Evolutionary conservation across 2,329 filamentous ascomycete species (phyloP).

Genomic region (Bipolaris sorokiniana): DNA sequence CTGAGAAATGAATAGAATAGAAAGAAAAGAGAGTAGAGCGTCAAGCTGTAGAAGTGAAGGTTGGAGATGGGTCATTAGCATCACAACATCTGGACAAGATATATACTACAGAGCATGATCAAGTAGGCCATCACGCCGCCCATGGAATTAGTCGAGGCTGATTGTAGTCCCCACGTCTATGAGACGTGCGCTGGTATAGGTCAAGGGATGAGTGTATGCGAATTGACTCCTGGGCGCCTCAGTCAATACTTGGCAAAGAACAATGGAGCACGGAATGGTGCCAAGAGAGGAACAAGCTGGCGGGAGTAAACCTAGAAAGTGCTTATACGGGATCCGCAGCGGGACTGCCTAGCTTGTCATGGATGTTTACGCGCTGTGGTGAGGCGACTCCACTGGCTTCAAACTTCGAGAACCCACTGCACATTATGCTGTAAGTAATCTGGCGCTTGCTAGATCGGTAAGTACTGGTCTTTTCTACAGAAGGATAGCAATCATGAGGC

Average conservation of each 20-base stretch:
- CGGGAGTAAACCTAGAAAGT: slow-evolving; percentile 6
- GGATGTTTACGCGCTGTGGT: slow-evolving; percentile 14
- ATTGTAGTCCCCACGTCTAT: slow-evolving; percentile 30
- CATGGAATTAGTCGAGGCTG: slow-evolving; percentile 14
- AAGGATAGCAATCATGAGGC: slow-evolving; percentile 21
- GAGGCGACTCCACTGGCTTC: slow-evolving; percentile 29
- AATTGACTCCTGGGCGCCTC: slow-evolving; percentile 19
- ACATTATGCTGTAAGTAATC: slow-evolving; percentile 6
- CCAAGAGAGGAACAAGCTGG: slow-evolving; percentile 16
- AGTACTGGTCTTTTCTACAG: slow-evolving; percentile 1
- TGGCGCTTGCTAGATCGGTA: slow-evolving; percentile 8
- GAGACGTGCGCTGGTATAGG: slow-evolving; percentile 28
- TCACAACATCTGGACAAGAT: slow-evolving; percentile 8
- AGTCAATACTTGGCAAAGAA: slow-evolving; percentile 15
- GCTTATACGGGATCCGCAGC: slow-evolving; percentile 5
- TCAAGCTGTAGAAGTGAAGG: slow-evolving; percentile 15
- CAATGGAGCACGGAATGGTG: slow-evolving; percentile 4
- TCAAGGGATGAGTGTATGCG: slow-evolving; percentile 14
- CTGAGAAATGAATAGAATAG: slow-evolving; percentile 32
- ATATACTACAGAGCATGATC: slow-evolving; percentile 22
- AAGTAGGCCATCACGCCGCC: background rate
- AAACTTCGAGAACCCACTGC: slow-evolving; percentile 21
- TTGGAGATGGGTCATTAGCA: slow-evolving; percentile 5
- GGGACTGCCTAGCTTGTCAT: slow-evolving; percentile 19
- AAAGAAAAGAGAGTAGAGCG: slow-evolving; percentile 25